These are phyloP conservation scores for Penicillium ucsense DNA, from an alignment of 495 filamentous ascomycete genomes.

Conservation along the genomic window DNA sequence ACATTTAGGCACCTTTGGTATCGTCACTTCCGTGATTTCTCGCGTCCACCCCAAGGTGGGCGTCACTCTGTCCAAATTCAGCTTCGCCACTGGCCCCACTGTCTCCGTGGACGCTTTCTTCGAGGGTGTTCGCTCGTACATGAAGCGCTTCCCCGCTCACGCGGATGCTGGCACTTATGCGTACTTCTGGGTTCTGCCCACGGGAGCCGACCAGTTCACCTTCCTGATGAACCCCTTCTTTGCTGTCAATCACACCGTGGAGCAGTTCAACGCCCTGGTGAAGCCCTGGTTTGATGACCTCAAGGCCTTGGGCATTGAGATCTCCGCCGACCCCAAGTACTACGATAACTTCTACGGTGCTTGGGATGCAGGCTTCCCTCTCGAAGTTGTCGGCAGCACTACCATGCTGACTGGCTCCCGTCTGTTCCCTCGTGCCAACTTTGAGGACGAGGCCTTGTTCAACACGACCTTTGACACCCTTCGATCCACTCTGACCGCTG, in stretches of 20 bases:
- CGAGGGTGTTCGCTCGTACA: conserved; percentile 38
- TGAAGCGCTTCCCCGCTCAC: conserved; percentile 35
- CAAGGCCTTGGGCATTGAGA: conserved; percentile 18
- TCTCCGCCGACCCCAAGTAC: conserved; percentile 39
- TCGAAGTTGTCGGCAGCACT: conserved; percentile 34
- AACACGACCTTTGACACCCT: conserved; percentile 37
- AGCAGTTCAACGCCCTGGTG: conserved; percentile 34
- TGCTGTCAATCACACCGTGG: conserved; percentile 38
- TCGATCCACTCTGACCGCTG: conserved; percentile 31
- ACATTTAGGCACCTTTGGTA: conserved; percentile 34
- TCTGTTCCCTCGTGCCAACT: conserved; percentile 42
- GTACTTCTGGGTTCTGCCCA: conserved; percentile 33
- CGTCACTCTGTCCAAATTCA: conserved; percentile 31
- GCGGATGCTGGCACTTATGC: conserved; percentile 44
- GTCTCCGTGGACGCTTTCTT: conserved; percentile 38
- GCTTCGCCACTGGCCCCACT: conserved; percentile 23
- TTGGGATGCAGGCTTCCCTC: conserved; percentile 36
- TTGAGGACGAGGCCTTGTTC: conserved; percentile 23
- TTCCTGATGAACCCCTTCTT: conserved; percentile 34
- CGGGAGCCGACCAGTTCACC: conserved; percentile 5
- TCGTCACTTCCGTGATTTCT: conserved; percentile 41
- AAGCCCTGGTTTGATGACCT: conserved; percentile 37
- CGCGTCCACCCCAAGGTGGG: conserved; percentile 33
- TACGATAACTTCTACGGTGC: conserved; percentile 39
- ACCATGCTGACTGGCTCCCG: conserved; percentile 36